These are phyloP conservation scores for Castanospermum australe DNA, from an alignment of 306 rosid genomes.

Conservation along the genomic window DNA sequence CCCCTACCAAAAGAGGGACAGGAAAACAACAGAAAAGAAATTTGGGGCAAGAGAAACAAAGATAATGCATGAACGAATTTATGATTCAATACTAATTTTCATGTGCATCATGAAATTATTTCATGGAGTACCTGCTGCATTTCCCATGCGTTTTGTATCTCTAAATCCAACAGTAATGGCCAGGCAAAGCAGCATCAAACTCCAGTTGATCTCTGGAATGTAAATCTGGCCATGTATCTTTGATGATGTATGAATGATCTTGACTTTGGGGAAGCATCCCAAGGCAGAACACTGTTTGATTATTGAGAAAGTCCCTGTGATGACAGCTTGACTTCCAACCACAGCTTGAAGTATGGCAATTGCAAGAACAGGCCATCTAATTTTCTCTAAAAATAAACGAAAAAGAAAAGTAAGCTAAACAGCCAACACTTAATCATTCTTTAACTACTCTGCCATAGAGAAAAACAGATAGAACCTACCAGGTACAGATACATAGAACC, in stretches of 20 bases:
- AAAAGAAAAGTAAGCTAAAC: constrained; percentile 22
- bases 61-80: not conserved
- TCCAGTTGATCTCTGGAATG: constrained; percentile 97
- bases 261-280: constrained; percentile 93
- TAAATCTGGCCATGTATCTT: constrained; percentile 92
- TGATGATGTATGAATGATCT: constrained; percentile 81
- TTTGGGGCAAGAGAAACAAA: not conserved
- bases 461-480: constrained; percentile 53
- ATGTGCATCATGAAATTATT: not conserved
- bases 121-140: constrained; percentile 79
- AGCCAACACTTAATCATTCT: not conserved
- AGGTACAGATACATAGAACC: constrained; percentile 94
- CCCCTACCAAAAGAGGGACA: not conserved
- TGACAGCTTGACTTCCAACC: constrained; percentile 97
- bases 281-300: constrained; percentile 89
- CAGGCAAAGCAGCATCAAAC: constrained; percentile 78
- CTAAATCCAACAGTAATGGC: constrained; percentile 85
- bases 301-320: constrained; percentile 93
- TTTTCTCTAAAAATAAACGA: constrained; percentile 43
- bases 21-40: not conserved
- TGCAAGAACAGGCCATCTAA: constrained; percentile 91
- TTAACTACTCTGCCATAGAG: not conserved
- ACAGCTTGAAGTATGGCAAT: constrained; percentile 96
- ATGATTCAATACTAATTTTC: not conserved
- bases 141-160: constrained; percentile 97